Conservation (phyloP, 495 filamentous ascomycete species). For the Xylaria acuta region DNA sequence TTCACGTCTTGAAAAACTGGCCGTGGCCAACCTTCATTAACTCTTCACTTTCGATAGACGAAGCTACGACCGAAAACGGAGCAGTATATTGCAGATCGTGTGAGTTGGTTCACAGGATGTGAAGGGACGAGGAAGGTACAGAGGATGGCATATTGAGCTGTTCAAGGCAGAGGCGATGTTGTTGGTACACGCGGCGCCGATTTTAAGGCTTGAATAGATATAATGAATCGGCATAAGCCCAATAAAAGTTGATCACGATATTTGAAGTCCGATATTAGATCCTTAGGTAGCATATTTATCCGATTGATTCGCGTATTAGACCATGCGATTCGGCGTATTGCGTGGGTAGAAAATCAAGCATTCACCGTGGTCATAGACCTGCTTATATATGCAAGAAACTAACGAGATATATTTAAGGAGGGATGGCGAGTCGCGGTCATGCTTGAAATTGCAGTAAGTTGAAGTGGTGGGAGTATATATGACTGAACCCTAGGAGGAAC, state of each 20-base stretch:
- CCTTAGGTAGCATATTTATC: background rate
- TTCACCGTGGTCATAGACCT: background rate
- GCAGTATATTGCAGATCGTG: conserved; percentile 52
- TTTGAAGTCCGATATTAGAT: background rate
- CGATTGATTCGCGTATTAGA: background rate
- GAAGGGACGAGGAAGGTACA: conserved; percentile 40
- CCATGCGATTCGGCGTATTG: background rate
- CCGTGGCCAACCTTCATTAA: background rate
- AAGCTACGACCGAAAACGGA: conserved; percentile 55
- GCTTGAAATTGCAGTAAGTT: background rate
- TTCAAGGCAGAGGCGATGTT: background rate
- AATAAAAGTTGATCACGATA: background rate
- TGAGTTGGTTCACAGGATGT: conserved; percentile 49
- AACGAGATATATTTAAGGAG: no score
- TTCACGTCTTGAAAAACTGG: background rate
- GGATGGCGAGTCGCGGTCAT: background rate
- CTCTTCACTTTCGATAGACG: conserved; percentile 33
- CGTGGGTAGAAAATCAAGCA: background rate
- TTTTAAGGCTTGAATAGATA: background rate
- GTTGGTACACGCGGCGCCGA: background rate
- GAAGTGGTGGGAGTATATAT: no score
- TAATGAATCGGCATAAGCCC: background rate
- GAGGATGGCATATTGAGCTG: conserved; percentile 9
- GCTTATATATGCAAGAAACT: no score
- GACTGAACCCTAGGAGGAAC: no score